Evolutionary conservation across 805 yeast species (phyloP), one percentile per base, ranked within the genome.

Genomic region (Yueomyces sp.): DNA sequence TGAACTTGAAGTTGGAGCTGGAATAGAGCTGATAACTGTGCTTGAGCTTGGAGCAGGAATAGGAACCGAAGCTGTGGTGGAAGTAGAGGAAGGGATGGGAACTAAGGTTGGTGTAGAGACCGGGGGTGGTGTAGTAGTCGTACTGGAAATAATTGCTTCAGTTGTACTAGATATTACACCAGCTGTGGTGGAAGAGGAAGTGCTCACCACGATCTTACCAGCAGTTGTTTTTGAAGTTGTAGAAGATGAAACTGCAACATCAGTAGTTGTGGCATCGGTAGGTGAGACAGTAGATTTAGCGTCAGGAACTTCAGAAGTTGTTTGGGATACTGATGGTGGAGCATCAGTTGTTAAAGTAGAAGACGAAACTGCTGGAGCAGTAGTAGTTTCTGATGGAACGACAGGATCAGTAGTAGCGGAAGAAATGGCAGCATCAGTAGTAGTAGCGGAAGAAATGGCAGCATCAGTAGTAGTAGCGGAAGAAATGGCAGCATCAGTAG

Each of bases 81-180:
- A 49, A 32, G 54, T 50, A 50, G 6, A 19, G 5, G 37, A 28
- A 5, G n/a, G 28, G 9, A 19, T 39, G 7, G 41, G 26, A 39
- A 28, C 7, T n/a, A n/a, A 26, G 9, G 26, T 11, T 7, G 30
- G 9, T 28, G 64, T 37, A 11, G 62, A 43, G 28, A 59, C 32
- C n/a, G 60, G 28, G 5, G 56, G 45, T 3, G 63, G 42, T 2
- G 45, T 31, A 2, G 52, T 42, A 2, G 45, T 46, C 9, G 44
- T 42, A 31, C 47, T 41, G 6, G 44, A 6, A 30, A 6, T 30
- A 6, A 6, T 6, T 30, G 6, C 42, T 19, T 68, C 62, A 26
- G 57, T 49, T 4, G 69, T 65, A 19, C 69, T 63, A 29, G 57
- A 55, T n/a, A 63, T 57, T 4, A 55, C 56, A 4, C 63, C 62